Percentiles rank a stretch among this genome's conserved stretches.
Evolutionary conservation across 495 filamentous ascomycete species (phyloP).

Genomic region (Podospora appendiculata): DNA sequence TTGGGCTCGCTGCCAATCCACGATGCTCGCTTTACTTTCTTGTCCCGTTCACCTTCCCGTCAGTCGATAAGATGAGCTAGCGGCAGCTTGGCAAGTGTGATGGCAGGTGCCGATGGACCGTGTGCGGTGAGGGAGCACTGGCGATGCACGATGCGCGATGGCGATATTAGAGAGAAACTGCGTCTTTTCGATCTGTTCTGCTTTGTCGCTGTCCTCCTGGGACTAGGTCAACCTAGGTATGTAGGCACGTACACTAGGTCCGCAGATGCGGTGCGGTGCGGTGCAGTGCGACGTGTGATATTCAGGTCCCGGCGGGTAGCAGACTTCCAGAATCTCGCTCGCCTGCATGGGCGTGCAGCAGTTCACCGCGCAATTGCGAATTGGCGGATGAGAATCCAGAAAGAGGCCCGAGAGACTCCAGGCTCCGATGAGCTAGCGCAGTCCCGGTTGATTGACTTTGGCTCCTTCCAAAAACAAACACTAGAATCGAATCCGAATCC

Average conservation of each 20-base stretch:
- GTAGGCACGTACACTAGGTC: too few relatives aligned
- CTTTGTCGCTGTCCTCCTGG: too few relatives aligned
- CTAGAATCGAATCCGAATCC: too few relatives aligned
- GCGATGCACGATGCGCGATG: background rate
- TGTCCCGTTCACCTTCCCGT: background rate
- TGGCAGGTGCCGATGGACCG: conserved; percentile 1
- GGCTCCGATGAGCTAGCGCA: conserved; percentile 1
- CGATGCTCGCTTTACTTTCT: background rate
- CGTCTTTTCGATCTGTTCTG: too few relatives aligned
- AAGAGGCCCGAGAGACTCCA: conserved; percentile 11
- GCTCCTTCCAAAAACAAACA: background rate
- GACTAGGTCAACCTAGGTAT: too few relatives aligned
- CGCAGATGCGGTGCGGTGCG: too few relatives aligned
- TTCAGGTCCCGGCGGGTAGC: background rate
- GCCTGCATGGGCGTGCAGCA: background rate
- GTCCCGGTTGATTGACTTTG: conserved; percentile 10
- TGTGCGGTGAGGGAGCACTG: background rate
- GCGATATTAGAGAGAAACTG: too few relatives aligned
- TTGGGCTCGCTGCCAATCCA: too few relatives aligned
- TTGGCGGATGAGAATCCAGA: background rate
- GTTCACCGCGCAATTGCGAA: too few relatives aligned
- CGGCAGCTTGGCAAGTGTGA: conserved; percentile 22
- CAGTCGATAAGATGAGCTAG: conserved; percentile 15
- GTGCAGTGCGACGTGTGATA: background rate
- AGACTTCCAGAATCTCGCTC: background rate